A percentile compares a stretch with the other conserved stretches of the same genome.
These are phyloP conservation scores for Amphichorda felina DNA, from an alignment of 2,329 filamentous ascomycete species.

Conservation along the genomic window DNA sequence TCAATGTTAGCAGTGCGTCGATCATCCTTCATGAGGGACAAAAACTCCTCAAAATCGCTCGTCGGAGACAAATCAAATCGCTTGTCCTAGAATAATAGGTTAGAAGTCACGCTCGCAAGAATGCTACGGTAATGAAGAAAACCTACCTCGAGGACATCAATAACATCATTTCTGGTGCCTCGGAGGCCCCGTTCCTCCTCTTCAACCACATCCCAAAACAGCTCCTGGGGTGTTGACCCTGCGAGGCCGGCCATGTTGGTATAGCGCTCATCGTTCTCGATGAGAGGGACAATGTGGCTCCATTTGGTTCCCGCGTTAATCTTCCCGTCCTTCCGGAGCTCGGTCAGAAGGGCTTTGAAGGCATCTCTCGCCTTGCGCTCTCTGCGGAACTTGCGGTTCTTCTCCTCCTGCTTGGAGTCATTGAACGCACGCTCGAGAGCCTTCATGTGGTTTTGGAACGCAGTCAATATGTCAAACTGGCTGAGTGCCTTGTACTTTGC, in stretches of 20 bases:
- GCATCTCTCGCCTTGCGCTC: slow-evolving; percentile 80
- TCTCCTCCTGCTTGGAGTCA: slow-evolving; percentile 78
- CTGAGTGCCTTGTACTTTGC: slow-evolving; percentile 77
- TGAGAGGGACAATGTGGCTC: slow-evolving; percentile 63
- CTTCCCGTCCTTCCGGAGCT: slow-evolving; percentile 63
- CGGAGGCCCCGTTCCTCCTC: slow-evolving; percentile 85
- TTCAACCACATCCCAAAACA: slow-evolving; percentile 94
- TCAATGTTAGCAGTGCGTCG: slow-evolving; percentile 81
- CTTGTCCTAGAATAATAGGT: slow-evolving; percentile 73
- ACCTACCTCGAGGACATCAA: slow-evolving; percentile 80
- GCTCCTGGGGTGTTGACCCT: slow-evolving; percentile 76
- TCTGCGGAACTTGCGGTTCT: slow-evolving; percentile 65
- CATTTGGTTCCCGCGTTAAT: slow-evolving; percentile 89
- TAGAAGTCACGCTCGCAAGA: too few species aligned
- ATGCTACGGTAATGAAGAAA: too few species aligned
- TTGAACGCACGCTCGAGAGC: slow-evolving; percentile 84
- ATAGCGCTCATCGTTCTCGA: slow-evolving; percentile 77
- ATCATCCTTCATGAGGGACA: slow-evolving; percentile 71
- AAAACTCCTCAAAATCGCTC: slow-evolving; percentile 83
- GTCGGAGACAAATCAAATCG: slow-evolving; percentile 81
- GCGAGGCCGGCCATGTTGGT: slow-evolving; percentile 69
- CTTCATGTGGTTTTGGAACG: slow-evolving; percentile 94
- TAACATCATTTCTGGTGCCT: slow-evolving; percentile 66
- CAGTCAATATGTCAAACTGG: slow-evolving; percentile 81
- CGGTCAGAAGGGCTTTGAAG: slow-evolving; percentile 62